phyloP scores from a whole-genome alignment of 2,329 filamentous ascomycete species.

The Aphanocladium album region DNA sequence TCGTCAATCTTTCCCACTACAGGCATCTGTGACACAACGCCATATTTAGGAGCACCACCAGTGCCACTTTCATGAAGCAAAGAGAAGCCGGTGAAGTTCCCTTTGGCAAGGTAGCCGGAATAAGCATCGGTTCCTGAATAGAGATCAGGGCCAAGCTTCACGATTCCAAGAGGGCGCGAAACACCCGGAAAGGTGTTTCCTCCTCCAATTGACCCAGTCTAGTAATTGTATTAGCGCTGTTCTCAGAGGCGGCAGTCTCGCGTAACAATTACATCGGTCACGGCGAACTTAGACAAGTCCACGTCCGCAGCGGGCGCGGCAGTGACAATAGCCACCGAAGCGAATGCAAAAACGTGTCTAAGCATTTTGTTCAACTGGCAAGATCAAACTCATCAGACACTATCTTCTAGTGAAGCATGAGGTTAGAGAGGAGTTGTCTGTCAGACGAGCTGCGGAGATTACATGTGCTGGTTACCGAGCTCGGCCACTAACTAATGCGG shows the following conservation, averaged over 20 bases:
- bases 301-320: not conserved
- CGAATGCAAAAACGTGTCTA: not conserved
- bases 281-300: not conserved
- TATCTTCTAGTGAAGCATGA: too few relatives aligned
- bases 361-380: not conserved
- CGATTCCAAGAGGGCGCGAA: constrained; percentile 42
- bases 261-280: not conserved
- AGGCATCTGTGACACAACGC: constrained; percentile 58
- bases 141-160: constrained; percentile 47
- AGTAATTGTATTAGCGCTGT: not conserved
- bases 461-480: not conserved
- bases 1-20: constrained; percentile 45
- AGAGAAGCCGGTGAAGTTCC: constrained; percentile 55
- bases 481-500: not conserved
- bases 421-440: not conserved
- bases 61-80: constrained; percentile 64
- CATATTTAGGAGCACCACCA: constrained; percentile 66
- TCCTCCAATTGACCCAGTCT: constrained; percentile 42
- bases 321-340: not conserved
- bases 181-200: constrained; percentile 48
- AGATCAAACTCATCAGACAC: not conserved
- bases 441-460: not conserved
- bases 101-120: constrained; percentile 46
- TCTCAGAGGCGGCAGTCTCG: not conserved
- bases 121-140: constrained; percentile 46